Evolutionary conservation across 805 yeast genomes (phyloP), one percentile per base, ranked within the genome.

Genomic region (Komagataella pseudopastoris): DNA sequence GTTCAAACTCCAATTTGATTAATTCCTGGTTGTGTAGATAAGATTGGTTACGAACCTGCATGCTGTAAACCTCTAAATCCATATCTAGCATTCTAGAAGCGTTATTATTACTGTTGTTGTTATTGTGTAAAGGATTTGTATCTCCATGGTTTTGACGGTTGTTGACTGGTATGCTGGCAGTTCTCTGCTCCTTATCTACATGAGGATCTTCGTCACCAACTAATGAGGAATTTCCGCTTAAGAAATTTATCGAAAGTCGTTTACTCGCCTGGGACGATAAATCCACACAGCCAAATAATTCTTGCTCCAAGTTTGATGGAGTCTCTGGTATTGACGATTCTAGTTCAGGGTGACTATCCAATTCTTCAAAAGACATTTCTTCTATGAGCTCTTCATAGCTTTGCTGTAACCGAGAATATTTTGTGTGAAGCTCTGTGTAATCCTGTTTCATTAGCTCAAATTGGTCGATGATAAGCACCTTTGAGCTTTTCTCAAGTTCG

Each of bases 401-500:
- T 49, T 53, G 52, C 53, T 63, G 61, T 17, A 66, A 45, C 17
- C 55, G 51, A 23, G 63, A 61, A 51, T 62, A 61, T 44, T 58
- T 62, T 22, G 51, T 53, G 47, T 63, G 63, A 2, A 65, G 51
- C 46, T 65, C 64, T 3, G 50, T 45, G 49, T 55, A 60, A 51
- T 72, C 71, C 50, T 66, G 69, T 47, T 74, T 70, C 53, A 77
- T 63, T 56, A 65, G 63, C 57, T 78, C 83, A 46, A 78, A 66
- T 61, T 78, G 81, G 56, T 77, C 81, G 49, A 78, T 75, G 50
- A 78, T 72, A 48, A 74, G 64, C 53, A 72, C 66, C 56, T 76
- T 76, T 45, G 80, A 75, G 56, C 71, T 76, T 49, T 71, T 69
- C 57, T 78, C 83, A 22, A 78, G 63, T 55, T 78, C 82, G 55